These are phyloP conservation scores for Arctium minus DNA, from an alignment of 129 eudicot genomes.

Conservation along the genomic window DNA sequence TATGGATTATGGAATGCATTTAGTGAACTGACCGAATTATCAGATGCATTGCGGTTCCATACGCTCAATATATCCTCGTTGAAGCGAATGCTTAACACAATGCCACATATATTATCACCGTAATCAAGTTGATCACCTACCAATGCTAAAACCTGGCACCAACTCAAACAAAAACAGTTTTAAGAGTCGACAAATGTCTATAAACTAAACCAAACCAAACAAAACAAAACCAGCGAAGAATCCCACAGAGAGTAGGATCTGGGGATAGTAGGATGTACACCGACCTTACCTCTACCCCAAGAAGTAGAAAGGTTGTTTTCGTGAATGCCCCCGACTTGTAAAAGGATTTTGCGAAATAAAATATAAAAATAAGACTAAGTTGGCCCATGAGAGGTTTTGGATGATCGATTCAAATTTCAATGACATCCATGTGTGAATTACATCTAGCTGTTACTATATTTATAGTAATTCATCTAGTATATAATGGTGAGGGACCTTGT, in stretches of 20 bases:
- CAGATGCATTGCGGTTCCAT: slow-evolving; percentile 97
- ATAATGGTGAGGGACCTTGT: neutral
- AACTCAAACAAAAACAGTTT: neutral
- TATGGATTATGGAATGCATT: neutral
- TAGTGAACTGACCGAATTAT: slow-evolving; percentile 53
- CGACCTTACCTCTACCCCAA: too few species aligned
- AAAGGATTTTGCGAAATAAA: neutral
- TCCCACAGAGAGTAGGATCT: neutral
- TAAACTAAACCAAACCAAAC: neutral
- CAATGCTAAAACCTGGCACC: slow-evolving; percentile 78
- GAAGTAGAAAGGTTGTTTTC: neutral
- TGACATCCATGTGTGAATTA: neutral
- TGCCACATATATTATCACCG: slow-evolving; percentile 84
- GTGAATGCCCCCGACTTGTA: neutral
- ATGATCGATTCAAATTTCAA: neutral
- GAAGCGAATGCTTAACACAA: slow-evolving; percentile 80
- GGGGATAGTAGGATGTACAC: neutral
- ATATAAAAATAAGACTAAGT: neutral
- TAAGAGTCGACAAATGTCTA: neutral
- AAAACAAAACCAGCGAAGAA: neutral
- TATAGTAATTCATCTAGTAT: neutral
- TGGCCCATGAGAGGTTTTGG: neutral
- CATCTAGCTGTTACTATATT: neutral
- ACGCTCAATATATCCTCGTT: slow-evolving; percentile 93
- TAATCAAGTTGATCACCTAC: slow-evolving; percentile 96